Conservation (phyloP, 345 rosid species). For the Microthlaspi erraticum region DNA sequence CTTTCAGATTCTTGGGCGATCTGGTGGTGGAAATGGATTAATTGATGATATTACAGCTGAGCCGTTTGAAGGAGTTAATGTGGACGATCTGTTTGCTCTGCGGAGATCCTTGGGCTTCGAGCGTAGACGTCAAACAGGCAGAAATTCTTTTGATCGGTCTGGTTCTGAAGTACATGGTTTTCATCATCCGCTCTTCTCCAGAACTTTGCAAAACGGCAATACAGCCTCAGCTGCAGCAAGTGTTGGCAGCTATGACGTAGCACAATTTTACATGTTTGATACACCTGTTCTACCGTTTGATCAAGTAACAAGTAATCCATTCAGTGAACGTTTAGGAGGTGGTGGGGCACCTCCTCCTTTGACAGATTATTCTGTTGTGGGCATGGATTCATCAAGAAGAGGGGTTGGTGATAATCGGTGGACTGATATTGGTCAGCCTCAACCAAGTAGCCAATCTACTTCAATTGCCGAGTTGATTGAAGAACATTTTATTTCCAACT, state of each 20-base stretch:
- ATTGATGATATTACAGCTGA: constrained; percentile 94
- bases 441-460: constrained; percentile 76
- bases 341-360: constrained; percentile 80
- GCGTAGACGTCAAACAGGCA: constrained; percentile 76
- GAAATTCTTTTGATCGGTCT: constrained; percentile 77
- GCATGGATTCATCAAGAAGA: constrained; percentile 82
- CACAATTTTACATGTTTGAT: constrained; percentile 94
- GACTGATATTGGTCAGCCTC: constrained; percentile 98
- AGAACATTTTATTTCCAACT: constrained; percentile 77
- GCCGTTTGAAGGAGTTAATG: constrained; percentile 95
- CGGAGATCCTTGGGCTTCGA: constrained; percentile 92
- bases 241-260: constrained; percentile 74
- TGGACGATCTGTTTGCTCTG: constrained; percentile 89
- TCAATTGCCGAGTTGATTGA: constrained; percentile 88
- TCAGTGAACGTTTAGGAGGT: constrained; percentile 71
- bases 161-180: constrained; percentile 78
- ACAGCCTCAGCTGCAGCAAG: constrained; percentile 66
- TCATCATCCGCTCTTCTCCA: constrained; percentile 87
- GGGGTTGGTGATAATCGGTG: constrained; percentile 88
- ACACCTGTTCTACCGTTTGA: constrained; percentile 85
- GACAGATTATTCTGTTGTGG: constrained; percentile 74
- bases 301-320: constrained; percentile 66
- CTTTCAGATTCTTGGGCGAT: constrained; percentile 88
- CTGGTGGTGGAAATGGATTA: constrained; percentile 71
- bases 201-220: constrained; percentile 81